Conservation (phyloP, 176 grass and related monocot genomes). For the Bonia amplexicaulis region DNA sequence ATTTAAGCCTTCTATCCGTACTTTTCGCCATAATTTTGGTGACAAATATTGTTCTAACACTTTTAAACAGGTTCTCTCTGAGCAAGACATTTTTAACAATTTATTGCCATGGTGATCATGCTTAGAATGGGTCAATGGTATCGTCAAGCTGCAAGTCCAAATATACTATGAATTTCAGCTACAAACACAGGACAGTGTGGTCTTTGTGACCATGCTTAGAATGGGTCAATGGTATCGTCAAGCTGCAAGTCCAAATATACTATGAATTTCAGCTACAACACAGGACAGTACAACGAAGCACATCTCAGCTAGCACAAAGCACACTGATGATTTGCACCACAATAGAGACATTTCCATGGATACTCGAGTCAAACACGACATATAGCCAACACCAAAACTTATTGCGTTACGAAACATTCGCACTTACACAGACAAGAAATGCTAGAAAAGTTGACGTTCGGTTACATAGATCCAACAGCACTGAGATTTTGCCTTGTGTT, state of each 20-base stretch:
- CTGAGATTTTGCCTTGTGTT: not conserved
- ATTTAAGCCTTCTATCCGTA: too few relatives aligned
- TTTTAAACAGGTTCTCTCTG: too few relatives aligned
- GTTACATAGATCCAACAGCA: conserved; percentile 14
- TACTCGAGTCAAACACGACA: not conserved
- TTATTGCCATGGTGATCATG: too few relatives aligned
- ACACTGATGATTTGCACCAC: not conserved
- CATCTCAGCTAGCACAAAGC: not conserved
- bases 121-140: too few relatives aligned
- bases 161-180: too few relatives aligned
- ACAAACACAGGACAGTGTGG: too few relatives aligned
- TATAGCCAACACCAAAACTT: not conserved
- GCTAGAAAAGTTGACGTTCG: not conserved
- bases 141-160: too few relatives aligned
- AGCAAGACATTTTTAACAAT: too few relatives aligned
- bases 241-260: not conserved
- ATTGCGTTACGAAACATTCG: not conserved
- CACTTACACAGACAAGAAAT: not conserved
- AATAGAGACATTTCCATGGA: not conserved
- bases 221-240: not conserved
- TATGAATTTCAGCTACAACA: not conserved
- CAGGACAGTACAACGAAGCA: not conserved
- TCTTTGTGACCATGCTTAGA: too few relatives aligned
- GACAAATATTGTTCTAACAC: too few relatives aligned
- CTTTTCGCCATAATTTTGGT: too few relatives aligned